These are phyloP conservation scores for Phlebopus sp. DNA, from an alignment of 1,284 basidiomycete species.

Conservation along the genomic window DNA sequence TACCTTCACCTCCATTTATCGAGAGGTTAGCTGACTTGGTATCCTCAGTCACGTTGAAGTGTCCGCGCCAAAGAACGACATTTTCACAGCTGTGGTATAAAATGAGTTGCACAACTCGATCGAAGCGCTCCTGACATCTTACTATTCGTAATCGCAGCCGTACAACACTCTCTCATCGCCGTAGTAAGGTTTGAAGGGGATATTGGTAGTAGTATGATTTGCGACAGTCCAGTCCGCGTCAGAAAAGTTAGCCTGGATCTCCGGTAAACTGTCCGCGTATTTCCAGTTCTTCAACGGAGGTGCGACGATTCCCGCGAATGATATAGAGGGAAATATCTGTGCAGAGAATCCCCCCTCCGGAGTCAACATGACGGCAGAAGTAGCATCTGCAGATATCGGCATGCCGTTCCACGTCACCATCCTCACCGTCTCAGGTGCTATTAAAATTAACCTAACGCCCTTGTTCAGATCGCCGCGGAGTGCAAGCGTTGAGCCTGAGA, in stretches of 20 bases:
- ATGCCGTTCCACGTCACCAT: conserved; percentile 71
- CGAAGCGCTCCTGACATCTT: conserved; percentile 30
- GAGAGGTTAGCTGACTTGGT: conserved; percentile 66
- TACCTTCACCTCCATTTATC: conserved; percentile 78
- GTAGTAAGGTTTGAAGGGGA: conserved; percentile 62
- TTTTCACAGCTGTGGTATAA: conserved; percentile 67
- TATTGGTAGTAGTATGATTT: conserved; percentile 67
- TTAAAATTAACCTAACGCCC: conserved; percentile 40
- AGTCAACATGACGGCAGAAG: conserved; percentile 31
- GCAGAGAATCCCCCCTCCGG: conserved; percentile 40
- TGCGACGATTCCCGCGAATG: conserved; percentile 17
- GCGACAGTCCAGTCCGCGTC: conserved; percentile 65
- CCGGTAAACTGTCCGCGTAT: conserved; percentile 70
- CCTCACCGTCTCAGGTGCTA: conserved; percentile 45
- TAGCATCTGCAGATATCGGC: conserved; percentile 37
- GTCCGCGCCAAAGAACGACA: conserved; percentile 75
- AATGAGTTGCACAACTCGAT: background rate
- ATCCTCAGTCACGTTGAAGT: conserved; percentile 60
- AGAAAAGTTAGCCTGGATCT: conserved; percentile 52
- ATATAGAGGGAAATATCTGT: conserved; percentile 19
- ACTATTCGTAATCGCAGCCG: conserved; percentile 83
- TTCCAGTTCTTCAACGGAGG: conserved; percentile 59
- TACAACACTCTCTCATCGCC: conserved; percentile 73
- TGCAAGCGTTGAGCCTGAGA: conserved; percentile 39
- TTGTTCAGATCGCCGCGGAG: conserved; percentile 48